Base-by-base conservation (phyloP, 352 stramenopile species). In the Globisporangium iwayamae region DNA sequence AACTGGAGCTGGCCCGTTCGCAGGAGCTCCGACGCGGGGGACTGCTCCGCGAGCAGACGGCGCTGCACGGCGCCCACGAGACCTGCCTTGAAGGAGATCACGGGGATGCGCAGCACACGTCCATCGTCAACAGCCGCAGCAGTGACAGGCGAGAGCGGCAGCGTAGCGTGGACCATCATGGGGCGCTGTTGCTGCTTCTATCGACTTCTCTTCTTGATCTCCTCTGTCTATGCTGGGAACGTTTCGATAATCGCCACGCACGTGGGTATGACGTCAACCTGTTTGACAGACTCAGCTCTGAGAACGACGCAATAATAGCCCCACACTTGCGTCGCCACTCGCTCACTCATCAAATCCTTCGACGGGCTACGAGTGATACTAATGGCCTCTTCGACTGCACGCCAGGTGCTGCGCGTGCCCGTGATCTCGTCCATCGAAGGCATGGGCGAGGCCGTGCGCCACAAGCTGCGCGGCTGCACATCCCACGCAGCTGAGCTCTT, bases 361-460 rank as follows among this genome's bases (percentile, higher is more conserved):
- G 25, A 28, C 25, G 25, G 25, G 25, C 25, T 28, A 28, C 25
- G 25, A 28, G 25, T 28, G 25, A 28, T 28, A 28, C 25, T 28
- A 28, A 28, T 28, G 25, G 25, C 25, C 25, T 28, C 45, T 62
- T 62, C 43, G 41, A 56, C 28, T 34, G 25, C 18, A 20, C 53
- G 9, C 30, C 60, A 32, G 65, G 30, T 63, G 62, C 63, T 85
- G 39, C 74, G 74, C 16, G 77, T 89, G 32, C 78, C 79, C 45
- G 71, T 89, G 50, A 69, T 89, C 65, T 83, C 78, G 48, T 79
- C 71, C 43, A 83, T 85, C 63, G 55, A 71, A 13, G 78, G 70
- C 13, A 67, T 87, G n/a, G 72, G 59, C 14, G 74, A 74, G 20
- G 69, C 69, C 13, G 74, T 83, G 65, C 72, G 63, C 60, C 38